Percentiles rank a stretch among this genome's conserved stretches.
Conservation (phyloP, 495 filamentous ascomycete genomes). For the Annulohypoxylon maeteangense region DNA sequence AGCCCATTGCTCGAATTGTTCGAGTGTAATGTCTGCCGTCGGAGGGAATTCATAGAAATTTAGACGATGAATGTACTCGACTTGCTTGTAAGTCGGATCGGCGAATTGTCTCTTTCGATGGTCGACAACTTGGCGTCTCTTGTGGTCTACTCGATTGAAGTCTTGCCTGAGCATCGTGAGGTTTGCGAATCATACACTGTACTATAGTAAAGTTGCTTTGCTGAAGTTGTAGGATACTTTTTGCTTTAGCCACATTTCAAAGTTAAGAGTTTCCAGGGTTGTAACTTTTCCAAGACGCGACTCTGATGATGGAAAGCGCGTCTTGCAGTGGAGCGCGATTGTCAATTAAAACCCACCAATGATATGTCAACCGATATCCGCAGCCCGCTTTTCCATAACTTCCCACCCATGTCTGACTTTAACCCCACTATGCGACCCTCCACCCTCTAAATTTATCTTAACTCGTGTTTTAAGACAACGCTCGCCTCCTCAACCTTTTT, state of each 20-base stretch:
- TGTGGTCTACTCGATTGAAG: conserved; percentile 78
- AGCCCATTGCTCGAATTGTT: conserved; percentile 99
- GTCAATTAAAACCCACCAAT: conserved; percentile 40
- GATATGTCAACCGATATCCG: background rate
- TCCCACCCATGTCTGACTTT: background rate
- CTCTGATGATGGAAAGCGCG: conserved; percentile 30
- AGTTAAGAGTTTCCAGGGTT: background rate
- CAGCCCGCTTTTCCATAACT: background rate
- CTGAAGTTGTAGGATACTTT: conserved; percentile 18
- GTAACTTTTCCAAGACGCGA: conserved; percentile 32
- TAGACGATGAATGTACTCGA: conserved; percentile 83
- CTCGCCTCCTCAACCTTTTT: background rate
- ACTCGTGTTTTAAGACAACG: background rate
- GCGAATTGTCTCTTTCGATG: conserved; percentile 90
- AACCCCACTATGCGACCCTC: background rate
- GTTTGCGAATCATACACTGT: conserved; percentile 2
- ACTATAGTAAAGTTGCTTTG: background rate
- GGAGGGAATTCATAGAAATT: conserved; percentile 93
- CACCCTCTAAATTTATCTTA: background rate
- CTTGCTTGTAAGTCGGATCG: conserved; percentile 72
- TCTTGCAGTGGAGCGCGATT: conserved; percentile 29
- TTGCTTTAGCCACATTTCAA: background rate
- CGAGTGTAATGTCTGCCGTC: conserved; percentile 92
- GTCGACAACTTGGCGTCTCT: conserved; percentile 77
- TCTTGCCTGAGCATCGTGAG: conserved; percentile 77